Evolutionary conservation across 805 yeast species (phyloP).

Genomic region (Lipomyces mesembrius): DNA sequence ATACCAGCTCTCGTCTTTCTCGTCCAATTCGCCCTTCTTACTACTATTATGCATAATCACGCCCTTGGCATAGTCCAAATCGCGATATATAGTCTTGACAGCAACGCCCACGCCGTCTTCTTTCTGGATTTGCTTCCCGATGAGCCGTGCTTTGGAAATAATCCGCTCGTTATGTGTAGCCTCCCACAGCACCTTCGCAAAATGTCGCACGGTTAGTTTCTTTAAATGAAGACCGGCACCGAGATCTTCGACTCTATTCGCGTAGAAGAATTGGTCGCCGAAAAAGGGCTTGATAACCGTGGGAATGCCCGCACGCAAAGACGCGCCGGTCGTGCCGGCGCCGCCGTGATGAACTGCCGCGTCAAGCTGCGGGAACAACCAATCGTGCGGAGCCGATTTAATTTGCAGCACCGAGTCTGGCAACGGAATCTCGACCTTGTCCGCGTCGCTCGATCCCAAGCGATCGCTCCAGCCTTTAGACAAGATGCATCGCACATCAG

Average conservation of each 20-base stretch:
- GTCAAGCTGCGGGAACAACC: conserved; percentile 87
- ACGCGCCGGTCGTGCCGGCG: conserved; percentile 94
- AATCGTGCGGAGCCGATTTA: conserved; percentile 86
- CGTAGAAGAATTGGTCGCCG: conserved; percentile 95
- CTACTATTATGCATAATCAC: background rate
- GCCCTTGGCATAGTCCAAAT: conserved; percentile 34
- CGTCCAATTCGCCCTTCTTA: conserved; percentile 6
- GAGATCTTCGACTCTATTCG: conserved; percentile 80
- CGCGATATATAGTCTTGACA: conserved; percentile 67
- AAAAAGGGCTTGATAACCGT: conserved; percentile 92
- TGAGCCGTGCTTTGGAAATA: conserved; percentile 64
- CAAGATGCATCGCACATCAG: conserved; percentile 83
- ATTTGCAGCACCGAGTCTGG: conserved; percentile 72
- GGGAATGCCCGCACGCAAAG: conserved; percentile 83
- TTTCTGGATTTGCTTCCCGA: conserved; percentile 65
- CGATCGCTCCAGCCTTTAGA: conserved; percentile 97
- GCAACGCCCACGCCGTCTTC: conserved; percentile 85
- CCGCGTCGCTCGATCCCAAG: conserved; percentile 50
- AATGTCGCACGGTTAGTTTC: conserved; percentile 65
- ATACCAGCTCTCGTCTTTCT: conserved; percentile 30
- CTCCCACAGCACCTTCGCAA: conserved; percentile 70
- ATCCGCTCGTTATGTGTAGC: conserved; percentile 70
- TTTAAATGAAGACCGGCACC: conserved; percentile 80
- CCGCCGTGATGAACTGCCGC: conserved; percentile 99
- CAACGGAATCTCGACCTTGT: conserved; percentile 51